Conservation (phyloP, 2,329 filamentous ascomycete species). For the Beauveria pseudobassiana region DNA sequence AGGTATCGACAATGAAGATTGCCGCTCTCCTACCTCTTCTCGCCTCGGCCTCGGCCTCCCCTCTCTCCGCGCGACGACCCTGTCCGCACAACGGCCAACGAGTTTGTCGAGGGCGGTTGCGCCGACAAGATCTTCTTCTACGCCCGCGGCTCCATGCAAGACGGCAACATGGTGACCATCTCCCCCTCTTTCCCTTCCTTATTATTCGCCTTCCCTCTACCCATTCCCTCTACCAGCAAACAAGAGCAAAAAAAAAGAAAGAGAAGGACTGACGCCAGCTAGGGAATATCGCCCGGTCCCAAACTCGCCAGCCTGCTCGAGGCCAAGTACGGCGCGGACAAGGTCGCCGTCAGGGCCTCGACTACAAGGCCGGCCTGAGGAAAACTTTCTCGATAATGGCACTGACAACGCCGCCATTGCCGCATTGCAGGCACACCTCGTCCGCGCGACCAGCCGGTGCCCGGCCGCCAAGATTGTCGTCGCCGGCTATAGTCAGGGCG, state of each 20-base stretch:
- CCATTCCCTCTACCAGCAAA: not conserved
- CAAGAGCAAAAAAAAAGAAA: not conserved
- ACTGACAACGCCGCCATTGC: conserved; percentile 23
- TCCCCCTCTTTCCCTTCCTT: not conserved
- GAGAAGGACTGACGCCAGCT: not conserved
- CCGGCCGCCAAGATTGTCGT: conserved; percentile 28
- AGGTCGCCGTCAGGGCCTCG: conserved; percentile 20
- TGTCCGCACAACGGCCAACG: conserved; percentile 14
- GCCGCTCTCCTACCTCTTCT: not conserved
- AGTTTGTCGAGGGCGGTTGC: conserved; percentile 19
- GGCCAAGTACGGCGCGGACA: conserved; percentile 15
- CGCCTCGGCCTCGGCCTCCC: not conserved
- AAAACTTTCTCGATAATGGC: conserved; percentile 25
- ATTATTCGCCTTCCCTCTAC: too few relatives aligned
- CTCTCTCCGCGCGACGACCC: too few relatives aligned
- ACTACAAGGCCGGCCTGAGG: conserved; percentile 28
- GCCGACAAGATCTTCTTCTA: conserved; percentile 19
- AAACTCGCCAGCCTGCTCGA: conserved; percentile 14
- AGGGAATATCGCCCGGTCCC: conserved; percentile 15
- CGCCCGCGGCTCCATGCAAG: conserved; percentile 19
- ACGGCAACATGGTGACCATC: conserved; percentile 15
- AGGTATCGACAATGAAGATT: not conserved
- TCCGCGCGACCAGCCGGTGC: conserved; percentile 25
- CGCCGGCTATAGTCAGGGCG: conserved; percentile 32
- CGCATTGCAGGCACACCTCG: conserved; percentile 24